Conservation (phyloP, 768 basidiomycete genomes). For the Lactarius hengduanensis region DNA sequence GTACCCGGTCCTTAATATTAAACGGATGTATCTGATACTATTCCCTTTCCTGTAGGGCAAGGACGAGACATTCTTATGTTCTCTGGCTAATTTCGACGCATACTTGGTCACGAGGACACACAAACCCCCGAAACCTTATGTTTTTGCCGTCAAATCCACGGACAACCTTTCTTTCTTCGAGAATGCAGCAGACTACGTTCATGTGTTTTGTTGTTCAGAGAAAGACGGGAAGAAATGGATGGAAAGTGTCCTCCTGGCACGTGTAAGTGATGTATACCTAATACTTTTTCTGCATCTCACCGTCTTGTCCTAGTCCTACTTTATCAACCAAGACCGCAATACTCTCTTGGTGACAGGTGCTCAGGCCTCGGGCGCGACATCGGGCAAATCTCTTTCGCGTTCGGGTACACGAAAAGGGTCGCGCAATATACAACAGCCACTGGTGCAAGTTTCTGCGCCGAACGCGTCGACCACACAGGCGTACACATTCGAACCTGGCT, state of each 20-base stretch:
- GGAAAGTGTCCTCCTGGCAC: constrained; percentile 75
- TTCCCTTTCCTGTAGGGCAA: constrained; percentile 57
- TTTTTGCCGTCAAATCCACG: constrained; percentile 86
- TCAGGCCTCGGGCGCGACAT: constrained; percentile 16
- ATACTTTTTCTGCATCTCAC: constrained; percentile 2
- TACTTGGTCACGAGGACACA: constrained; percentile 74
- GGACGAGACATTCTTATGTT: constrained; percentile 80
- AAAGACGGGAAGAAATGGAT: constrained; percentile 76
- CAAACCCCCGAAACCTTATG: constrained; percentile 81
- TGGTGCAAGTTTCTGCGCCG: constrained; percentile 48
- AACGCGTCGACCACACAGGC: constrained; percentile 2
- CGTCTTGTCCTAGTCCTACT: constrained; percentile 59
- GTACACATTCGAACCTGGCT: constrained; percentile 69
- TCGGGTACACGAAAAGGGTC: constrained; percentile 40
- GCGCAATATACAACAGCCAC: constrained; percentile 45
- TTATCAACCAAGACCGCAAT: constrained; percentile 76
- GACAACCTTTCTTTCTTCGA: constrained; percentile 87
- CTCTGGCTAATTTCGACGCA: constrained; percentile 85
- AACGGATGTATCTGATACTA: background rate
- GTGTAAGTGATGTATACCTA: constrained; percentile 51
- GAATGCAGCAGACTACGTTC: constrained; percentile 82
- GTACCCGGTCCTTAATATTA: constrained; percentile 30
- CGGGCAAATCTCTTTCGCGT: constrained; percentile 39
- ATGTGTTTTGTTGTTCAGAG: constrained; percentile 77
- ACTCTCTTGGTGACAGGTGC: constrained; percentile 53